These are phyloP conservation scores for Cladosporium oxysporum DNA, from an alignment of 2,329 filamentous ascomycete species.

Conservation along the genomic window DNA sequence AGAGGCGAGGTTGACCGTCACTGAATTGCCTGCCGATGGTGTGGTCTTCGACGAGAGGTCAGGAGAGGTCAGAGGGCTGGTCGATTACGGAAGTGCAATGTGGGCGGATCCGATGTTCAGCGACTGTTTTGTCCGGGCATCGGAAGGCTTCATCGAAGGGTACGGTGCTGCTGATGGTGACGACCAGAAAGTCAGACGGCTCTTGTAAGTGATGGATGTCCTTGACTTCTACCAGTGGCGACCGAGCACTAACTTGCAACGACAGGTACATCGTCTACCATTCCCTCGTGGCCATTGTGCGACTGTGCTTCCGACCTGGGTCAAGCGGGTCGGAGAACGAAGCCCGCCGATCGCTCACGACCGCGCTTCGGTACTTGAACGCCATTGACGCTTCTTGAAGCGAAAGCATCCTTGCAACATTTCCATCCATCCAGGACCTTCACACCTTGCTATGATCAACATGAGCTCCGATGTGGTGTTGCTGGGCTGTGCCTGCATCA, in stretches of 20 bases:
- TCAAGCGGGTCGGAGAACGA: slow-evolving; percentile 44
- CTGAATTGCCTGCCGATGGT: slow-evolving; percentile 50
- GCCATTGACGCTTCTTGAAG: slow-evolving; percentile 1
- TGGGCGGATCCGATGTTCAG: slow-evolving; percentile 60
- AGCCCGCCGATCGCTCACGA: slow-evolving; percentile 44
- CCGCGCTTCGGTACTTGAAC: slow-evolving; percentile 34
- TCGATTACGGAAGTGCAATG: slow-evolving; percentile 55
- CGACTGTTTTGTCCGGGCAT: slow-evolving; percentile 49
- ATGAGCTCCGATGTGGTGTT: background rate
- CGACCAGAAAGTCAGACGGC: slow-evolving; percentile 40
- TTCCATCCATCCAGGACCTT: background rate
- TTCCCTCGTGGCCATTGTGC: slow-evolving; percentile 44
- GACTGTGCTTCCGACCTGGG: slow-evolving; percentile 47
- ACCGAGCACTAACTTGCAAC: background rate
- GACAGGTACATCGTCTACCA: slow-evolving; percentile 49
- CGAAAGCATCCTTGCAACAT: no score
- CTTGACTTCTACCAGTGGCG: background rate
- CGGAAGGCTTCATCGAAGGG: slow-evolving; percentile 46
- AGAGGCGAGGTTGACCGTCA: slow-evolving; percentile 53
- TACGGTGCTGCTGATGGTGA: slow-evolving; percentile 41
- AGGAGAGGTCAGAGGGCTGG: slow-evolving; percentile 51
- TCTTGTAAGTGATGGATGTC: slow-evolving; percentile 41
- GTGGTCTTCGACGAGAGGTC: slow-evolving; percentile 54
- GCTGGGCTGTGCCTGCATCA: background rate
- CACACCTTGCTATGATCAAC: background rate